Evolutionary conservation across 179 eudicot species (phyloP).

Genomic region (Sideroxylon spinosum): DNA sequence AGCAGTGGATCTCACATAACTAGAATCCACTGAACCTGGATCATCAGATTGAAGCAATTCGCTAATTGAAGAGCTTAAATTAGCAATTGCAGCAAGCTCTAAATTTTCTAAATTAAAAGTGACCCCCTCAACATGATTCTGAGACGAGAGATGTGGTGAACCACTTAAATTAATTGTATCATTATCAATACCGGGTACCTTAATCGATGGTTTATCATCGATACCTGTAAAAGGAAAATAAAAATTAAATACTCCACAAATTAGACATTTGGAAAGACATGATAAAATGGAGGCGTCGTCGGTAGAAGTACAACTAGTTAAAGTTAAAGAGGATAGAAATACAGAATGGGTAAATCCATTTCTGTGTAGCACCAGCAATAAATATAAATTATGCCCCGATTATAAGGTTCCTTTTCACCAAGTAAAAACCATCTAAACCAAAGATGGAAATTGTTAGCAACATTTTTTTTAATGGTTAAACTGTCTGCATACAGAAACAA

Average conservation of each 20-base stretch:
- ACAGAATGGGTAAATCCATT: background rate
- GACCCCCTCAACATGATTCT: slow-evolving; percentile 36
- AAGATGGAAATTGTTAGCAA: background rate
- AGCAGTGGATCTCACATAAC: slow-evolving; percentile 50
- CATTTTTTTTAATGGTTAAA: too few species aligned
- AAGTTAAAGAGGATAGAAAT: background rate
- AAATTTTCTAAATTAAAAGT: slow-evolving; percentile 49
- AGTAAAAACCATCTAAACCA: background rate
- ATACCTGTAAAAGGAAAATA: slow-evolving; percentile 43
- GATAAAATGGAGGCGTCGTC: background rate
- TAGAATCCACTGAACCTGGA: slow-evolving; percentile 46
- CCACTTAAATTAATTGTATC: slow-evolving; percentile 46
- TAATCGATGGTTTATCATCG: slow-evolving; percentile 52
- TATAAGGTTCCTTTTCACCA: background rate
- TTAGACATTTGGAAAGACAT: background rate
- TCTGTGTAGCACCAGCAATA: background rate
- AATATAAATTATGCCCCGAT: background rate
- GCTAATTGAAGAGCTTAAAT: slow-evolving; percentile 54
- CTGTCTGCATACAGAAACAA: too few species aligned
- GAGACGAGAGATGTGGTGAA: slow-evolving; percentile 39
- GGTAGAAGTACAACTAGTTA: background rate
- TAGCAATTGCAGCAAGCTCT: slow-evolving; percentile 36
- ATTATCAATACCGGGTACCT: slow-evolving; percentile 33
- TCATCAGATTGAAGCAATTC: slow-evolving; percentile 57
- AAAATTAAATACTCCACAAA: background rate